Evolutionary conservation across 768 basidiomycete species (phyloP).

Genomic region (Sarcodon aspratus): DNA sequence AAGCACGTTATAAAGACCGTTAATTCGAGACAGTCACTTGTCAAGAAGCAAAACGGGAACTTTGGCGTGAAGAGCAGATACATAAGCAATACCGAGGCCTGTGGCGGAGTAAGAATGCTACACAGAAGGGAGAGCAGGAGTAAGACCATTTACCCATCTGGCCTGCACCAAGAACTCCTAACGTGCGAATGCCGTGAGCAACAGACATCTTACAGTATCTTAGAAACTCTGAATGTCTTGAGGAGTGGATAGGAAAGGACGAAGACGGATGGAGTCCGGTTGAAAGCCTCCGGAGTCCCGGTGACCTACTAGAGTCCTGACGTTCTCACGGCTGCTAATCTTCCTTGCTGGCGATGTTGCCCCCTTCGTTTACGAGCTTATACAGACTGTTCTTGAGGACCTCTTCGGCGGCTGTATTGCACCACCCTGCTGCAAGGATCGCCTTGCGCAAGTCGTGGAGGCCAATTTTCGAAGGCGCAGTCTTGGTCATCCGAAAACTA

Average conservation of each 20-base stretch:
- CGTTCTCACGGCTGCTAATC: too few species aligned
- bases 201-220: slow-evolving; percentile 31
- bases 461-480: slow-evolving; percentile 43
- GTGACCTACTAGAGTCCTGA: too few species aligned
- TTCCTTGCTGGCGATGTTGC: neutral
- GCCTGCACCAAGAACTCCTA: slow-evolving; percentile 76
- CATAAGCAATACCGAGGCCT: slow-evolving; percentile 86
- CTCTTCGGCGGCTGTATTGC: slow-evolving; percentile 44
- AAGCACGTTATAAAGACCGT: neutral
- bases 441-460: slow-evolving; percentile 39
- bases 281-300: too few species aligned
- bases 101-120: neutral
- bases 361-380: slow-evolving; percentile 35
- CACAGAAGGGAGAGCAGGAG: neutral
- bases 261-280: too few species aligned
- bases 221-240: too few species aligned
- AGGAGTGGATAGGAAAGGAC: neutral
- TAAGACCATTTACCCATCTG: slow-evolving; percentile 43
- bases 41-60: slow-evolving; percentile 84
- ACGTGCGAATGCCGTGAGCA: slow-evolving; percentile 59
- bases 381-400: slow-evolving; percentile 52
- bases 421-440: slow-evolving; percentile 30
- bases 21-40: slow-evolving; percentile 14
- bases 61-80: slow-evolving; percentile 75
- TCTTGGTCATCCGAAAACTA: slow-evolving; percentile 27